Evolutionary conservation across 73 alveolate species (phyloP).

Genomic region (Stentor roeselii): DNA sequence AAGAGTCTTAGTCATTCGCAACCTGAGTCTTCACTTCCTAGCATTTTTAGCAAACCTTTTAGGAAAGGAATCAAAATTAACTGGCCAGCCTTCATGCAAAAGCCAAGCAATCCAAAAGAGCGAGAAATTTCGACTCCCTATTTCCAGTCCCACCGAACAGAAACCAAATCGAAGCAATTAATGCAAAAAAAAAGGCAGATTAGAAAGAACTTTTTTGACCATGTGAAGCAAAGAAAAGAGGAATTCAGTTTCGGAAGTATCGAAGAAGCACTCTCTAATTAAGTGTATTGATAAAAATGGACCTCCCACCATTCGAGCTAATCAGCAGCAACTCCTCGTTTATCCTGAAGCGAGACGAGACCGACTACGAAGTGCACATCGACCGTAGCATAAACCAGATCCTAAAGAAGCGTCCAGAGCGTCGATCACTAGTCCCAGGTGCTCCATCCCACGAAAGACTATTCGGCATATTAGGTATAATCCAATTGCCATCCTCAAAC

Average conservation of each 20-base stretch:
- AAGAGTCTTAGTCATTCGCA: background rate
- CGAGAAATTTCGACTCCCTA: background rate
- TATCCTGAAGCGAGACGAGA: no score
- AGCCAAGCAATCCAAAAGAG: background rate
- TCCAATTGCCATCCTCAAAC: background rate
- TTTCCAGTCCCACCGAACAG: background rate
- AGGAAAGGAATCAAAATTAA: no score
- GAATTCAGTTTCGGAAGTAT: background rate
- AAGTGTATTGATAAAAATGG: no score
- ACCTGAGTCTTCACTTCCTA: background rate
- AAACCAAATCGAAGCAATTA: no score
- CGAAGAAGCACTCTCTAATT: no score
- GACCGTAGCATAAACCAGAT: no score
- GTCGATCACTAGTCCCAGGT: background rate
- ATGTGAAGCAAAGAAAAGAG: background rate
- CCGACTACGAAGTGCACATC: no score
- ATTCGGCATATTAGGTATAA: slow-evolving; percentile 11
- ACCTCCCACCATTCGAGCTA: no score
- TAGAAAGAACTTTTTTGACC: background rate
- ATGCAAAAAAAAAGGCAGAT: background rate
- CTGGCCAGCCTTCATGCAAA: background rate
- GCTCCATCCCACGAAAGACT: background rate
- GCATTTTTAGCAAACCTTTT: background rate
- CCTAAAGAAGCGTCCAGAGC: no score
- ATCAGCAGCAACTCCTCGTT: no score